phyloP scores from a whole-genome alignment of 2,329 filamentous ascomycete genomes.

The Pseudocercospora vitis region DNA sequence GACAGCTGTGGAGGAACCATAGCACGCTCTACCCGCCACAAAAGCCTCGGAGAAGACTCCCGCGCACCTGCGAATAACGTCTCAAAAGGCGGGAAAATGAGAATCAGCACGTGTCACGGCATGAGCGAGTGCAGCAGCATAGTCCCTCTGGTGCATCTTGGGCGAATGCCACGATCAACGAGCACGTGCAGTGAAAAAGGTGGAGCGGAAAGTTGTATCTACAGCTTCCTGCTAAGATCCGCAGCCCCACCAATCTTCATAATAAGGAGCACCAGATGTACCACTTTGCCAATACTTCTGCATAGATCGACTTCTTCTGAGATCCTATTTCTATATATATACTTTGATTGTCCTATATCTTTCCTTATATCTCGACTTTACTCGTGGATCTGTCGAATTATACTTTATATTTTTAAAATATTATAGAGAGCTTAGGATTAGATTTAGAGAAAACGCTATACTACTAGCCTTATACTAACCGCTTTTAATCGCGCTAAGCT shows the following conservation, averaged over 20 bases:
- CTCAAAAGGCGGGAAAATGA: not conserved
- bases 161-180: not conserved
- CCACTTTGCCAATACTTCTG: not conserved
- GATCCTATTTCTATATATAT: not conserved
- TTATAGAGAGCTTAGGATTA: no score
- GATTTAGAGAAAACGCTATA: no score
- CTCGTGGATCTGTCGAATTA: no score
- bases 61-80: no score
- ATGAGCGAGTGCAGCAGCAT: not conserved
- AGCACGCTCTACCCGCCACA: not conserved
- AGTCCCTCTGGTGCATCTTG: no score
- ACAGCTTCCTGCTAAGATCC: constrained; percentile 2
- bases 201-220: not conserved
- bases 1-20: not conserved
- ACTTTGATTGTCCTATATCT: not conserved
- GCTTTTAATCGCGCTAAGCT: no score
- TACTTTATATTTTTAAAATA: no score
- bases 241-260: constrained; percentile 4
- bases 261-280: not conserved
- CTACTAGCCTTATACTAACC: no score
- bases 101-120: no score
- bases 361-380: not conserved
- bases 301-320: not conserved
- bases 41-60: not conserved
- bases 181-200: not conserved